Percentiles rank a stretch among this genome's conserved stretches.
Conservation (phyloP, 768 basidiomycete genomes). For the Vararia minispora region DNA sequence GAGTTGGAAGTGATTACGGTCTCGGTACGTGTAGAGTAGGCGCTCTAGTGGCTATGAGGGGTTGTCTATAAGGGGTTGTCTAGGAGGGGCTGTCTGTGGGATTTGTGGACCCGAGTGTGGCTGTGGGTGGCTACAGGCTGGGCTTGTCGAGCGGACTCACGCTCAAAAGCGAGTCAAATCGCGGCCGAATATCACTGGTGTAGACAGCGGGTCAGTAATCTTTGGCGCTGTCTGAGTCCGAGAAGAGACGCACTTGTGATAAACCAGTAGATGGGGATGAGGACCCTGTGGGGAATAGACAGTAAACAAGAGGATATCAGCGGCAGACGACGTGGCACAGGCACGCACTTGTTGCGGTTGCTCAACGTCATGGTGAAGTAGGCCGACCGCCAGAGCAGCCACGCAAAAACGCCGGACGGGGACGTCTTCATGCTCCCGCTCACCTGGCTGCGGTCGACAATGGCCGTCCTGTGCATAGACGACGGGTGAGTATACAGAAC, state of each 20-base stretch:
- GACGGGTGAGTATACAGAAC: background rate
- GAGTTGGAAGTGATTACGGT: too few species aligned
- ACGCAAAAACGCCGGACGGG: constrained; percentile 58
- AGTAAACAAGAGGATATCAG: constrained; percentile 6
- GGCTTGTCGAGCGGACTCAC: background rate
- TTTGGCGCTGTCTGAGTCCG: constrained; percentile 19
- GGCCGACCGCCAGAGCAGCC: constrained; percentile 73
- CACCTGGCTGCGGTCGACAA: constrained; percentile 54
- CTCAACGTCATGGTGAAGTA: constrained; percentile 75
- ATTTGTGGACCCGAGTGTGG: too few species aligned
- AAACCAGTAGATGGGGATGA: constrained; percentile 58
- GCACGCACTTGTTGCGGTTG: constrained; percentile 52
- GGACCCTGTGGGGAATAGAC: constrained; percentile 30
- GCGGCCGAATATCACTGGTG: constrained; percentile 61
- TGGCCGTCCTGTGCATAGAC: constrained; percentile 50
- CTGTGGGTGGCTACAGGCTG: too few species aligned
- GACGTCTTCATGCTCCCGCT: constrained; percentile 34
- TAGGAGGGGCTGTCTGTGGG: constrained; percentile 2
- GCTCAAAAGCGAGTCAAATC: constrained; percentile 58
- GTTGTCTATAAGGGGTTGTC: too few species aligned
- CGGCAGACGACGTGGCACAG: background rate
- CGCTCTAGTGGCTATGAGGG: too few species aligned
- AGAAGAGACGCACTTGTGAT: background rate
- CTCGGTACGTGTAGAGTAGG: too few species aligned
- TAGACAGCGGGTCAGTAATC: constrained; percentile 5